A percentile compares a stretch with the other conserved stretches of the same genome.
These are phyloP conservation scores for Ceriops zippeliana DNA, from an alignment of 345 rosid species.

Conservation along the genomic window DNA sequence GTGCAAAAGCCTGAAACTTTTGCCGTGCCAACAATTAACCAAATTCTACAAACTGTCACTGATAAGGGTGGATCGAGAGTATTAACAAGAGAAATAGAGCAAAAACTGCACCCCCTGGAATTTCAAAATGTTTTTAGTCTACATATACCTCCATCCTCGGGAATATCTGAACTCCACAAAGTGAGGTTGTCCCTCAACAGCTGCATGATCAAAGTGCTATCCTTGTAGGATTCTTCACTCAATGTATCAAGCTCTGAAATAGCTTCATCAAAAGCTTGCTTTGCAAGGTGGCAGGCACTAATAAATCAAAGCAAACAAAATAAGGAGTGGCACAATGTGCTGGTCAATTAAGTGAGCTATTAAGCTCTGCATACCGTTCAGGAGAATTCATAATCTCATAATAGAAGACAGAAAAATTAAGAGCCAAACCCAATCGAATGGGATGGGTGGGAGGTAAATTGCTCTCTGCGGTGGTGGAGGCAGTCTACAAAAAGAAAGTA, in stretches of 20 bases:
- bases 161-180: constrained; percentile 32
- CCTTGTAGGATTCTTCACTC: constrained; percentile 34
- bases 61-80: neutral
- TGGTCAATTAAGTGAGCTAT: neutral
- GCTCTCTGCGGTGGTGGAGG: constrained; percentile 44
- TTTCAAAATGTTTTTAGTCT: neutral
- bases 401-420: constrained; percentile 55
- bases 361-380: constrained; percentile 34
- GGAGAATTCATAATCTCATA: constrained; percentile 56
- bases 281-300: constrained; percentile 37
- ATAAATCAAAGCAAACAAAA: neutral
- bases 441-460: constrained; percentile 58
- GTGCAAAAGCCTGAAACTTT: neutral
- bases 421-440: constrained; percentile 49
- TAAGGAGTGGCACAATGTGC: neutral
- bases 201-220: constrained; percentile 35
- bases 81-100: neutral
- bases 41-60: neutral
- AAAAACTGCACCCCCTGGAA: neutral
- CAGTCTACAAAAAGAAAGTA: constrained; percentile 26
- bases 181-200: constrained; percentile 35
- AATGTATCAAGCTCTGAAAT: constrained; percentile 31
- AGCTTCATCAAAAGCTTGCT: constrained; percentile 35
- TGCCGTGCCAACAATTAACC: neutral
- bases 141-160: constrained; percentile 29